Evolutionary conservation across 768 basidiomycete species (phyloP), one percentile per base, ranked within the genome.

Genomic region (Dentipellis fragilis): DNA sequence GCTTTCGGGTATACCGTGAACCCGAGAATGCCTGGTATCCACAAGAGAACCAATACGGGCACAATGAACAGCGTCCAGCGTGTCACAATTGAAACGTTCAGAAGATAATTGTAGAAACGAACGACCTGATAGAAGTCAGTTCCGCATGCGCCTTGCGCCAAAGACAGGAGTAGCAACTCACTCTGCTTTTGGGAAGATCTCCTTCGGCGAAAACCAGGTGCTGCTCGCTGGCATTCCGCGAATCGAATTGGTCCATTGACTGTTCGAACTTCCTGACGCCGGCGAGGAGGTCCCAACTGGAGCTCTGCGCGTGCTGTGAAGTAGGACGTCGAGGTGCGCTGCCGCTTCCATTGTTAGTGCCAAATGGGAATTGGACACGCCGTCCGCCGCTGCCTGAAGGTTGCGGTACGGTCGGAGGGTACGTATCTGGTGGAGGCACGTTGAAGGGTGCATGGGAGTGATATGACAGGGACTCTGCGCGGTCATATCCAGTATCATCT

Each of bases 51-150:
- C 39, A 89, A 70, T 23, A 90, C 68, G 1, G 90, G 90, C 16
- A 91, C 65, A 63, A 93, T 89, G 71, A 85, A 86, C 34, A 92
- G 58, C 19, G 81, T 73, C 89, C 89, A 92, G 38, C 90, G 79
- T 8, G 88, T 84, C 49, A 89, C 74, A 65, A 91, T 84, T 2
- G 87, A 88, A 17, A 80, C 79, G 63, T 84, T 85, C 52, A 91
- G 64, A 9, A 91, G 75, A 68, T 85, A 91, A 59, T 84, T 73
- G 70, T 90, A 91, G 4, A 85, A 66, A 62, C 75, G 79, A 0
- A 78, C 70, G 42, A 85, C 66, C 85, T 88, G 52, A 55, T 14
- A 21, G 40, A 22, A 37, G 11, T 47, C 22, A 46, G 17, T 21
- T 23, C 57, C 9, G 19, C 17, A 17, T 21, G 14, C 10, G 5